phyloP scores from a whole-genome alignment of 352 stramenopile species.

The Albugo laibachii region DNA sequence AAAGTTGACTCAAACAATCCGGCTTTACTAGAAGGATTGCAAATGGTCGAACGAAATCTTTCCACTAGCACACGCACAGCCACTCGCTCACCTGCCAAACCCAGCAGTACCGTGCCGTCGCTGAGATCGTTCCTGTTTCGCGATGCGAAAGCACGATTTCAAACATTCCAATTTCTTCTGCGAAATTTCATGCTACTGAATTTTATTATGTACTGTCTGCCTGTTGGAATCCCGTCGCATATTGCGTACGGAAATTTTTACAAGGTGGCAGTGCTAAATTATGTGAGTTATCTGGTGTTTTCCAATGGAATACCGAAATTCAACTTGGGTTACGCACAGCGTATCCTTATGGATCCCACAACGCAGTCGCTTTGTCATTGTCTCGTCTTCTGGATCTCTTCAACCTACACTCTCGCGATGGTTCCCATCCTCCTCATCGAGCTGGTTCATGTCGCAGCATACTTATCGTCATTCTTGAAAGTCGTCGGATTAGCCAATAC shows the following conservation, averaged over 20 bases:
- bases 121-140: conserved; percentile 25
- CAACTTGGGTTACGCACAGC: conserved; percentile 58
- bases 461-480: conserved; percentile 31
- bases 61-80: conserved; percentile 6
- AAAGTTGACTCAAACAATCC: conserved; percentile 33
- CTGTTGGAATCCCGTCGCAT: conserved; percentile 15
- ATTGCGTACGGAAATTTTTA: conserved; percentile 57
- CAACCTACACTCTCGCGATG: conserved; percentile 51
- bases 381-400: conserved; percentile 68
- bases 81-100: background rate
- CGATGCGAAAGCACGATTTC: conserved; percentile 47
- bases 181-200: conserved; percentile 34
- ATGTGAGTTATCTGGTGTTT: conserved; percentile 60
- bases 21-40: conserved; percentile 47
- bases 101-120: conserved; percentile 8
- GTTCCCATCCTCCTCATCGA: conserved; percentile 64
- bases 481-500: conserved; percentile 23
- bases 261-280: conserved; percentile 59
- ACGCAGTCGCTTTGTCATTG: conserved; percentile 73
- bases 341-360: conserved; percentile 58
- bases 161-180: conserved; percentile 45
- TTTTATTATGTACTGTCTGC: conserved; percentile 62
- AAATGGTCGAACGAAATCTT: conserved; percentile 31
- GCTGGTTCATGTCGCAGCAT: conserved; percentile 53
- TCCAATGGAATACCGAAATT: conserved; percentile 52